Percentiles rank a stretch among this genome's conserved stretches.
Evolutionary conservation across 768 basidiomycete species (phyloP).

Genomic region (Leccinum broughii): DNA sequence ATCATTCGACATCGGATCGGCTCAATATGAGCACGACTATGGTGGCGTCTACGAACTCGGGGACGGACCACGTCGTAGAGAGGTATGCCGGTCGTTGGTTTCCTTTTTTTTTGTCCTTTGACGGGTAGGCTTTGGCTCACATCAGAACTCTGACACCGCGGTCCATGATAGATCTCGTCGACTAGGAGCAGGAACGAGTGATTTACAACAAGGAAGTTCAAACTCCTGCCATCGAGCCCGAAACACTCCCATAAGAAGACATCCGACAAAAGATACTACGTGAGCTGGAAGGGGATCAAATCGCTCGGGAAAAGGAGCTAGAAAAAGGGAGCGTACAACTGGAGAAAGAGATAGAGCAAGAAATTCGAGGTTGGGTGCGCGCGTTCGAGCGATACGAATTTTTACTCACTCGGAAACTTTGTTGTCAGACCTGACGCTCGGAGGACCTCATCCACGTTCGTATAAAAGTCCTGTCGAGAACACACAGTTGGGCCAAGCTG

Average conservation of each 20-base stretch:
- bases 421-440: slow-evolving; percentile 61
- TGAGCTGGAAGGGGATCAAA: slow-evolving; percentile 67
- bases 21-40: slow-evolving; percentile 46
- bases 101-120: background rate
- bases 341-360: slow-evolving; percentile 84
- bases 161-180: slow-evolving; percentile 68
- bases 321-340: slow-evolving; percentile 83
- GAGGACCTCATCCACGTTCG: no score
- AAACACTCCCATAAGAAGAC: slow-evolving; percentile 59
- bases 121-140: slow-evolving; percentile 7
- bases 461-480: no score
- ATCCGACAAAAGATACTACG: slow-evolving; percentile 65
- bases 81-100: slow-evolving; percentile 45
- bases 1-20: slow-evolving; percentile 60
- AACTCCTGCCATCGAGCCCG: slow-evolving; percentile 66
- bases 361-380: slow-evolving; percentile 65
- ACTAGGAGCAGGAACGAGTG: slow-evolving; percentile 81
- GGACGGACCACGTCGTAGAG: slow-evolving; percentile 68
- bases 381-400: background rate
- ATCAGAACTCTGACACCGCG: slow-evolving; percentile 62
- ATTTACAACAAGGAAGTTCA: slow-evolving; percentile 85
- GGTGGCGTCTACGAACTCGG: slow-evolving; percentile 50
- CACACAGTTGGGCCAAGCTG: slow-evolving; percentile 5
- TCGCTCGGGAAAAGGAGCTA: slow-evolving; percentile 70
- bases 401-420: slow-evolving; percentile 2